Evolutionary conservation across 2,329 filamentous ascomycete species (phyloP).

Genomic region (Ustulina deusta): DNA sequence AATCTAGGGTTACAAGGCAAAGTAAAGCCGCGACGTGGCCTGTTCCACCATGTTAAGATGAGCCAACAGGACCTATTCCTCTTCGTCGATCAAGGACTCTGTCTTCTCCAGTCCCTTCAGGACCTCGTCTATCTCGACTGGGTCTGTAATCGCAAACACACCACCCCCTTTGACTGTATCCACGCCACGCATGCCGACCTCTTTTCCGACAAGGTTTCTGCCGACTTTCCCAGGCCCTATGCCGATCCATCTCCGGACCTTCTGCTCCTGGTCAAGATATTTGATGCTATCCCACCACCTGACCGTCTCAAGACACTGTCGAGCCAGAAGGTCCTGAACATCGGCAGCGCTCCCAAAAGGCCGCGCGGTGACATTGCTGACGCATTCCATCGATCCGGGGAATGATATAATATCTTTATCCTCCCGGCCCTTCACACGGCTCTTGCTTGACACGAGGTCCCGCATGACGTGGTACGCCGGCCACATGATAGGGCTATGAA

Average conservation of each 20-base stretch:
- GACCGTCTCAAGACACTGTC: constrained; percentile 91
- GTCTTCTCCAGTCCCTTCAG: constrained; percentile 75
- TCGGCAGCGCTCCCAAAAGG: constrained; percentile 81
- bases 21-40: not conserved
- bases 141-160: constrained; percentile 91
- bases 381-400: constrained; percentile 78
- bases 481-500: constrained; percentile 92
- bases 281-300: constrained; percentile 94
- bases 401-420: constrained; percentile 77
- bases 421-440: constrained; percentile 64
- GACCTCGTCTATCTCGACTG: constrained; percentile 78
- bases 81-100: constrained; percentile 63
- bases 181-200: constrained; percentile 86
- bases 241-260: constrained; percentile 87
- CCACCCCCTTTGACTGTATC: constrained; percentile 88
- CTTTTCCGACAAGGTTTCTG: constrained; percentile 92
- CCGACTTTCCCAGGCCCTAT: constrained; percentile 95
- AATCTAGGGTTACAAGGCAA: constrained; percentile 29
- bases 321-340: constrained; percentile 81
- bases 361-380: constrained; percentile 86
- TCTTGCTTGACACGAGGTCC: constrained; percentile 71
- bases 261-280: constrained; percentile 86
- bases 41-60: constrained; percentile 6
- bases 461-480: constrained; percentile 83
- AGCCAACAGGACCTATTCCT: constrained; percentile 49